Percentiles rank a stretch among this genome's conserved stretches.
These are phyloP conservation scores for Uromyces viciae-fabae DNA, from an alignment of 1,284 basidiomycete species.

Conservation along the genomic window DNA sequence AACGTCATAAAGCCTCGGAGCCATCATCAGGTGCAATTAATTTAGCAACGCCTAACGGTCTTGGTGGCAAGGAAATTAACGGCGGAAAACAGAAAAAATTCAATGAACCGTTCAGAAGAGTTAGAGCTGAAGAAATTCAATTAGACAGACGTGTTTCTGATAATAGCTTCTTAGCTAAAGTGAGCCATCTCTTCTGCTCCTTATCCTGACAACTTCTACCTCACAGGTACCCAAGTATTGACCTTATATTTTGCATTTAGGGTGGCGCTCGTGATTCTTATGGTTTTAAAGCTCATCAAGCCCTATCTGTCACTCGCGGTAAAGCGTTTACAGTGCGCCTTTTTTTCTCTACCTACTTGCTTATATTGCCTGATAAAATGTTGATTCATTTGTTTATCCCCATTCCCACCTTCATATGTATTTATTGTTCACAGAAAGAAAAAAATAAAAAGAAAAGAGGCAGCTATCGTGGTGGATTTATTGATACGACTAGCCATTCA, in stretches of 20 bases:
- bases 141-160: constrained; percentile 31
- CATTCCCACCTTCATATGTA: too few relatives aligned
- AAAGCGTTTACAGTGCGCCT: constrained; percentile 44
- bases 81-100: constrained; percentile 19
- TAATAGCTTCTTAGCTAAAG: constrained; percentile 45
- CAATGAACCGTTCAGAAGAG: constrained; percentile 39
- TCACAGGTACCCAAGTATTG: too few relatives aligned
- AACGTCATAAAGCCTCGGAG: constrained; percentile 14
- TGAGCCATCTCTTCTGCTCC: not conserved
- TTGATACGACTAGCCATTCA: constrained; percentile 43
- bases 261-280: constrained; percentile 40
- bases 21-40: not conserved
- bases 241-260: too few relatives aligned
- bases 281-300: constrained; percentile 44
- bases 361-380: not conserved
- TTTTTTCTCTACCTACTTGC: not conserved
- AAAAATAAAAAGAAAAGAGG: constrained; percentile 46
- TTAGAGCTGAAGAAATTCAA: constrained; percentile 40
- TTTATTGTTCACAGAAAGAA: constrained; percentile 33
- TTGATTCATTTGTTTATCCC: not conserved
- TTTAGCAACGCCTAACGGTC: not conserved
- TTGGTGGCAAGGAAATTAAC: not conserved
- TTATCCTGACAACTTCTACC: not conserved
- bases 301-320: constrained; percentile 41
- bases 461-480: constrained; percentile 45